Evolutionary conservation across 2,329 filamentous ascomycete genomes (phyloP).

Genomic region (Pyricularia pennisetigena): DNA sequence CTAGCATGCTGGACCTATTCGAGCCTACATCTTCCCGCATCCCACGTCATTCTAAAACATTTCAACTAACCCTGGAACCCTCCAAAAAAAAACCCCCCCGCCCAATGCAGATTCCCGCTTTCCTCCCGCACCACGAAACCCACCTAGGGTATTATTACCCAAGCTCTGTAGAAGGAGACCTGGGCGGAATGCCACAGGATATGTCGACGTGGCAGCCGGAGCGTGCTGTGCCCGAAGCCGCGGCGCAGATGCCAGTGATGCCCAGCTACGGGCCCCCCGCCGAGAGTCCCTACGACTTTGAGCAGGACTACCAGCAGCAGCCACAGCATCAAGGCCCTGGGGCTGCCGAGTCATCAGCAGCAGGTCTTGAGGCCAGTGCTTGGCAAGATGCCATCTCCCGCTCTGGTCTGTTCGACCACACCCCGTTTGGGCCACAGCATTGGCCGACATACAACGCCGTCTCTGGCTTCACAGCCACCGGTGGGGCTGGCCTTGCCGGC

Average conservation of each 20-base stretch:
- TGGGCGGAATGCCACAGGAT: neutral
- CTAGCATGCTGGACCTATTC: neutral
- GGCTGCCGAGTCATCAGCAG: neutral
- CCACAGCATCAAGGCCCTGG: neutral
- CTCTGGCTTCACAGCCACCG: neutral
- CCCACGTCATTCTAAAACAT: neutral
- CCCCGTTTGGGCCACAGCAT: neutral
- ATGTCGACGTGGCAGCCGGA: neutral
- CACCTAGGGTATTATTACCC: neutral
- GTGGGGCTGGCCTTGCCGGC: neutral
- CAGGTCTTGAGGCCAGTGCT: neutral
- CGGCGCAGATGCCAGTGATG: neutral
- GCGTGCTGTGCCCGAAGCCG: neutral
- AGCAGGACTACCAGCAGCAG: neutral
- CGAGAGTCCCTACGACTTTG: neutral
- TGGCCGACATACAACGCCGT: neutral
- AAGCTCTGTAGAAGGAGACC: neutral
- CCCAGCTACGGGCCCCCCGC: neutral
- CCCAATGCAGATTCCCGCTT: neutral
- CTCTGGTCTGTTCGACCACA: neutral
- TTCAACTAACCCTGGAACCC: neutral
- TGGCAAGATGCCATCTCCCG: neutral
- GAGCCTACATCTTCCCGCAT: neutral
- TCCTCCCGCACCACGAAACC: neutral
- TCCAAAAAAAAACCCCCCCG: neutral